phyloP scores from a whole-genome alignment of 2,329 filamentous ascomycete species.

The Lasiodiplodia sp. region DNA sequence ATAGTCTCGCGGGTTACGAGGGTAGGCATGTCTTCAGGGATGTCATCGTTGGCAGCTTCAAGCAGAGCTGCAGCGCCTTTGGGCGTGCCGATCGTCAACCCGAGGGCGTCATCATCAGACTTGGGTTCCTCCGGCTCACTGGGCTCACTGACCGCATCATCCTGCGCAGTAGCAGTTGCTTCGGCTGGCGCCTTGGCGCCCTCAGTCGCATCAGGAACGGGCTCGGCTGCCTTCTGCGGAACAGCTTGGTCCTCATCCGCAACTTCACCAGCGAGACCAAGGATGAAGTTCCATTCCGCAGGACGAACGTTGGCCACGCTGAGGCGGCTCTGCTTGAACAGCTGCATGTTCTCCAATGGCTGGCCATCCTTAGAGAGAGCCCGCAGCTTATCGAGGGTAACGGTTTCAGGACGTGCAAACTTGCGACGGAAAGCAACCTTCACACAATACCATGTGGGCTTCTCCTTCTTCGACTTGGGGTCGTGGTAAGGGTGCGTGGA shows the following conservation, averaged over 20 bases:
- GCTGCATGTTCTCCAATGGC: slow-evolving; percentile 77
- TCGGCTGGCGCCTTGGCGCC: neutral
- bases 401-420: slow-evolving; percentile 66
- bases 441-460: slow-evolving; percentile 86
- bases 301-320: slow-evolving; percentile 76
- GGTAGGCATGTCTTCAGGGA: neutral
- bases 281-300: slow-evolving; percentile 71
- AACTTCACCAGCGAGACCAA: slow-evolving; percentile 51
- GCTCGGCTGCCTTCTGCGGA: slow-evolving; percentile 12
- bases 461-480: slow-evolving; percentile 70
- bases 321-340: slow-evolving; percentile 80
- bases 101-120: slow-evolving; percentile 23
- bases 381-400: slow-evolving; percentile 76
- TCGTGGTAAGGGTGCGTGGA: slow-evolving; percentile 83
- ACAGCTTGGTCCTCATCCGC: slow-evolving; percentile 7
- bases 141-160: slow-evolving; percentile 16
- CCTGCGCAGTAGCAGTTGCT: neutral
- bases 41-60: slow-evolving; percentile 1
- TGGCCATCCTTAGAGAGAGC: slow-evolving; percentile 63
- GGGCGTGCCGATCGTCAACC: slow-evolving; percentile 25
- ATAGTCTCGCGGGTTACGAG: slow-evolving; percentile 19
- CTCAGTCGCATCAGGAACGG: neutral
- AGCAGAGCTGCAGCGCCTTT: slow-evolving; percentile 26
- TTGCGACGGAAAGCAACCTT: slow-evolving; percentile 88
- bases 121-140: slow-evolving; percentile 24